Evolutionary conservation across 305 asterid species (phyloP).

Genomic region (Salvia sclarea): DNA sequence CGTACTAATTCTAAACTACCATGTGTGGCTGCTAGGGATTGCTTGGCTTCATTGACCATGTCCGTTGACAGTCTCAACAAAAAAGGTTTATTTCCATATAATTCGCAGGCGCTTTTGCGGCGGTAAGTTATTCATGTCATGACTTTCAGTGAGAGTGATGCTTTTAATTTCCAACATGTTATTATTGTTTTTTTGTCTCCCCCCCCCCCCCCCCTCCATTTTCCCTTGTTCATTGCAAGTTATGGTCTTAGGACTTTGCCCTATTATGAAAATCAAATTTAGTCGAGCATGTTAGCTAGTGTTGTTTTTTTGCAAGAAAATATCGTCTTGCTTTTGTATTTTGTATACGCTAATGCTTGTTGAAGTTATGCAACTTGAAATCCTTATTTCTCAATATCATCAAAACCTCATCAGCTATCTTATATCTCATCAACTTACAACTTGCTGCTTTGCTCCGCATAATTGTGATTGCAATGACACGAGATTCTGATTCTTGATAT

Average conservation of each 20-base stretch:
- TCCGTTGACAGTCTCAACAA: conserved; percentile 66
- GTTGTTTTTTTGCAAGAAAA: background rate
- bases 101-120: conserved; percentile 69
- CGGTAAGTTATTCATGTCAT: conserved; percentile 60
- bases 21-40: conserved; percentile 59
- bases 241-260: no score
- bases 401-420: background rate
- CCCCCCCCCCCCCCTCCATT: no score
- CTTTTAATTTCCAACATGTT: no score
- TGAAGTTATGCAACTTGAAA: no score
- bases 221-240: background rate
- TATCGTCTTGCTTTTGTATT: no score
- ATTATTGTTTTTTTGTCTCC: no score
- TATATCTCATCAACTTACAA: background rate
- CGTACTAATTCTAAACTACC: conserved; percentile 33
- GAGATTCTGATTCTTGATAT: background rate
- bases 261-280: background rate
- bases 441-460: background rate
- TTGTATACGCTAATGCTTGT: no score
- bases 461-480: background rate
- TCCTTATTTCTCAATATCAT: background rate
- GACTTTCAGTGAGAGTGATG: no score
- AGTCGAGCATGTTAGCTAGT: background rate
- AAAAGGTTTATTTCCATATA: conserved; percentile 79
- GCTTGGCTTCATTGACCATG: conserved; percentile 63